Conservation (phyloP, 805 yeast species). For the Cyberlindnera saturnus region DNA sequence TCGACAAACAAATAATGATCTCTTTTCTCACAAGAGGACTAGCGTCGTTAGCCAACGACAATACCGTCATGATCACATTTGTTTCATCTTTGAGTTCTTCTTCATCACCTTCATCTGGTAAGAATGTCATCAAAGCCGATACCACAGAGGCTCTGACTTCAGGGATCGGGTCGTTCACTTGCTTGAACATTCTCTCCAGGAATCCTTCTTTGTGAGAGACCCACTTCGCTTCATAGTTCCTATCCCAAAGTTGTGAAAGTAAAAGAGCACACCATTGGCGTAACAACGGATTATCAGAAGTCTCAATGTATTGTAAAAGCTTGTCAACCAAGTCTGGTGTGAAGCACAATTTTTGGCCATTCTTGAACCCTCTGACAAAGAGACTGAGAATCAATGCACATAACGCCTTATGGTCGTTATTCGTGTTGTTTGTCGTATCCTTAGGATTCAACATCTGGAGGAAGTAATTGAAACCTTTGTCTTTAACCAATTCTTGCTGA, state of each 20-base stretch:
- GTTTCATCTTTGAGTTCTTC: conserved; percentile 58
- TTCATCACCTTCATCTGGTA: conserved; percentile 42
- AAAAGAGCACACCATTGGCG: conserved; percentile 90
- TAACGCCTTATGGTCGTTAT: conserved; percentile 84
- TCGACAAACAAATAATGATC: conserved; percentile 68
- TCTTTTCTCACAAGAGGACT: conserved; percentile 87
- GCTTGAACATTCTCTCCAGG: conserved; percentile 45
- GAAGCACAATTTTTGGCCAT: conserved; percentile 77
- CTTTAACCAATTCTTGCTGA: conserved; percentile 88
- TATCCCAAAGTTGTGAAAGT: conserved; percentile 69
- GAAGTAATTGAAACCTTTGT: conserved; percentile 84
- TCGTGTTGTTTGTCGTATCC: conserved; percentile 18
- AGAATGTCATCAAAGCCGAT: conserved; percentile 62
- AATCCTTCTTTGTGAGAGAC: conserved; percentile 61
- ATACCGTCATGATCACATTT: conserved; percentile 59
- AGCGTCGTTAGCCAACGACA: conserved; percentile 76
- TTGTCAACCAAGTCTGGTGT: conserved; percentile 67
- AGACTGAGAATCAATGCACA: conserved; percentile 85
- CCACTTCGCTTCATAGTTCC: conserved; percentile 69
- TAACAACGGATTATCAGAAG: conserved; percentile 75
- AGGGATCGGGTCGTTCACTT: conserved; percentile 85
- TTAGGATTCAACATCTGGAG: conserved; percentile 63
- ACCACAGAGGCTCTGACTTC: conserved; percentile 88
- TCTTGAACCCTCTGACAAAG: conserved; percentile 72
- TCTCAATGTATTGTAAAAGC: conserved; percentile 56